Percentiles rank a stretch among this genome's conserved stretches.
These are phyloP conservation scores for Linnemannia schmuckeri DNA, from an alignment of 192 early-diverging fungal species.

Conservation along the genomic window DNA sequence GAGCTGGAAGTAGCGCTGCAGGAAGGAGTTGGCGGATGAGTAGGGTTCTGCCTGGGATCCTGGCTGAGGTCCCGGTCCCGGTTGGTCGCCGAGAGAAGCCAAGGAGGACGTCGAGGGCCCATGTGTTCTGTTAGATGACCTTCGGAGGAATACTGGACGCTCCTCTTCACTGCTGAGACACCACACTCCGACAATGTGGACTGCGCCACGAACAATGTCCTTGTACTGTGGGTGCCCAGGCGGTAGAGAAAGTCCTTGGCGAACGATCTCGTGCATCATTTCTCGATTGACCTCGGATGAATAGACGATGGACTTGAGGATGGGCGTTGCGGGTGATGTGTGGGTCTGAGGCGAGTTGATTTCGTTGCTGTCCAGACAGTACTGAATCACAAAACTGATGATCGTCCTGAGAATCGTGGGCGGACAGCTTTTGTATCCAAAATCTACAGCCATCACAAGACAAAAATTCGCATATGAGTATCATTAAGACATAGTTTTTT, in stretches of 20 bases:
- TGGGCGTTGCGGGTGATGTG: slow-evolving; percentile 71
- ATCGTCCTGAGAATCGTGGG: slow-evolving; percentile 74
- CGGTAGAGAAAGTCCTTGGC: slow-evolving; percentile 79
- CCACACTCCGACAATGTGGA: slow-evolving; percentile 79
- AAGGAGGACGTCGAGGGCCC: slow-evolving; percentile 13
- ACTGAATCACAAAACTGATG: slow-evolving; percentile 75
- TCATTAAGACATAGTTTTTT: no score
- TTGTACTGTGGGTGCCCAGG: slow-evolving; percentile 65
- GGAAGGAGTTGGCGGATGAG: slow-evolving; percentile 68
- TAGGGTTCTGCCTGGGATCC: slow-evolving; percentile 40
- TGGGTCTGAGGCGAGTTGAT: slow-evolving; percentile 47
- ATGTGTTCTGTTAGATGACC: slow-evolving; percentile 25
- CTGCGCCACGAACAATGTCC: slow-evolving; percentile 74
- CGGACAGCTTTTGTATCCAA: slow-evolving; percentile 78
- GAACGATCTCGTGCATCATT: slow-evolving; percentile 81
- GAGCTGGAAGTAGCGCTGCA: slow-evolving; percentile 77
- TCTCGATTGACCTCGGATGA: slow-evolving; percentile 73
- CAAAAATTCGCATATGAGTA: no score
- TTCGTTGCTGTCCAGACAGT: slow-evolving; percentile 71
- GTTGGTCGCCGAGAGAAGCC: slow-evolving; percentile 18
- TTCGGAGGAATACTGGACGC: slow-evolving; percentile 73
- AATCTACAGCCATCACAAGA: slow-evolving; percentile 28
- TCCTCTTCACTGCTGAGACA: slow-evolving; percentile 77
- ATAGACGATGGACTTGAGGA: slow-evolving; percentile 71
- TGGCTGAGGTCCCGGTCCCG: slow-evolving; percentile 11